Evolutionary conservation across 371 early-diverging fungal species (phyloP), one percentile per base, ranked within the genome.

Genomic region (Circinella minor): DNA sequence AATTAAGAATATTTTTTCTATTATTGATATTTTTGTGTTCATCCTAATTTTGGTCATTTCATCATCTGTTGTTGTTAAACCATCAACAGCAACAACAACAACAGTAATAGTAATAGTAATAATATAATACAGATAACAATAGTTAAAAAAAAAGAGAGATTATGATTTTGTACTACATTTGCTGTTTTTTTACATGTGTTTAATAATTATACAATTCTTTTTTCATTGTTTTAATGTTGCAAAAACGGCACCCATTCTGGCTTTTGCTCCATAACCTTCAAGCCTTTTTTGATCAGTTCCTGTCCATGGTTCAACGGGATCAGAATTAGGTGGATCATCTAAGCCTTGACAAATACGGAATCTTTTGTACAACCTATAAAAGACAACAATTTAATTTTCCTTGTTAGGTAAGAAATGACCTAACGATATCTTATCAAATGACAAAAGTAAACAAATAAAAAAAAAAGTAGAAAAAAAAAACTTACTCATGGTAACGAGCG

Each of bases 401-500:
- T 27, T 27, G 27, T 27, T 27, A 27, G 27, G 27, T 27, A 27
- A 27, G 27, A 27, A 27, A 27, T 15, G 15, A 51, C 1, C n/a
- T 15, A 8, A 51, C 51, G 51, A 4, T 51, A 51, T 51, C 51
- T 51, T 27, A 57, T 57, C 57, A 57, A n/a, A 27, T 27, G 27
- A 27, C 27, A 27, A 27, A 27, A 27, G 27, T 27, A 27, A 27
- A 27, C 27, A 27, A 27, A 27, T 27, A 27, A 27, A 27, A 27
- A 27, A 27, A 27, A 27, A 27, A 27, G 27, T 27, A 27, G 27
- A 27, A 27, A 27, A 57, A 14, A 10, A 7, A 34, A 10, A 11
- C 57, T 57, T 57, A 57, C 57, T 57, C 57, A 9, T 57, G 57
- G 27, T 57, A 57, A 14, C 57, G 57, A 34, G 57, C 27, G 6